Percentiles rank a stretch among this genome's conserved stretches.
These are phyloP conservation scores for Smallanthus sonchifolius DNA, from an alignment of 129 eudicot genomes.

Conservation along the genomic window DNA sequence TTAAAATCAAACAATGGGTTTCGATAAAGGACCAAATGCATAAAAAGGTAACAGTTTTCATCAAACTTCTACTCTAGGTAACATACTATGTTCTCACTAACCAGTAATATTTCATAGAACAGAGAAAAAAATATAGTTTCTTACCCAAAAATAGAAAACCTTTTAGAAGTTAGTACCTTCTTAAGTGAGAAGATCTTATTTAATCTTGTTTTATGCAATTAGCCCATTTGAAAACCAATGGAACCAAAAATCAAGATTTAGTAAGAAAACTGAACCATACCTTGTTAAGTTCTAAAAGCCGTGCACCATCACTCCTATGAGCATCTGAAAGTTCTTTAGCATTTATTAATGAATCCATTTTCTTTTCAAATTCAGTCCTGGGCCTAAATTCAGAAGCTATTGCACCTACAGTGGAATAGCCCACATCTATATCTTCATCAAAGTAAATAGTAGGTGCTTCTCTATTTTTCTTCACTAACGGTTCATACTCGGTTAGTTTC, in stretches of 20 bases:
- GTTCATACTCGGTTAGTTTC: slow-evolving; percentile 64
- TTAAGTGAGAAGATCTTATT: background rate
- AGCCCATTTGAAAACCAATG: background rate
- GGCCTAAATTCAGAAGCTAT: slow-evolving; percentile 91
- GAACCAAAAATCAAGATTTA: background rate
- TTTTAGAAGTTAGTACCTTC: background rate
- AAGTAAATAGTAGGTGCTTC: slow-evolving; percentile 85
- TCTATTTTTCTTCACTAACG: slow-evolving; percentile 75
- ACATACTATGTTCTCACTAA: background rate
- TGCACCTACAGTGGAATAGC: slow-evolving; percentile 83
- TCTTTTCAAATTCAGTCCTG: slow-evolving; percentile 88
- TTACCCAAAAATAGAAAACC: background rate
- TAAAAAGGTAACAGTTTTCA: background rate
- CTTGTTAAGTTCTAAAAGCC: slow-evolving; percentile 83
- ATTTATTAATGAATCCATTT: slow-evolving; percentile 60
- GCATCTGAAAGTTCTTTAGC: slow-evolving; percentile 73
- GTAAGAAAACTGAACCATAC: slow-evolving; percentile 29
- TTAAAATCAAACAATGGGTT: background rate
- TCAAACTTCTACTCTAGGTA: background rate
- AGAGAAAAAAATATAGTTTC: background rate
- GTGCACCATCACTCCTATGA: slow-evolving; percentile 82
- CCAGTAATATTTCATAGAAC: background rate
- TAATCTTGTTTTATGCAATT: background rate
- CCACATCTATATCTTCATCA: slow-evolving; percentile 50
- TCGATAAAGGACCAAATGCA: background rate